phyloP scores from a whole-genome alignment of 192 early-diverging fungal species.

The Mortierella claussenii region DNA sequence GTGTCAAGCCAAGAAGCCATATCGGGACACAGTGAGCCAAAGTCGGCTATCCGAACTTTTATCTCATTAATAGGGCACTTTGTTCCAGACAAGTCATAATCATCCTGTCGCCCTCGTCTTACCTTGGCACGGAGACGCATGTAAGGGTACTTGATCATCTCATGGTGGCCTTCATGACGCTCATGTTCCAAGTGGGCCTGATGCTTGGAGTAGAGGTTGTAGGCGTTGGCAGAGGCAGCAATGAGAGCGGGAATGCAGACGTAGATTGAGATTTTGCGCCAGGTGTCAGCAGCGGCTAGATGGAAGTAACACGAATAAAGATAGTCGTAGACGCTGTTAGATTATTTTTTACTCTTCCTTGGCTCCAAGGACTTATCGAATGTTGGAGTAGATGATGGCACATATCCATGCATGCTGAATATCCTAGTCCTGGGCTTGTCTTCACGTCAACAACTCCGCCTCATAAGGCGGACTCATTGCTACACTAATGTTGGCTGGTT shows the following conservation, averaged over 20 bases:
- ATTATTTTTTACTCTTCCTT: too few species aligned
- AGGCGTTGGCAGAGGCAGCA: conserved; percentile 48
- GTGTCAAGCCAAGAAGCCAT: background rate
- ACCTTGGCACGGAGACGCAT: conserved; percentile 55
- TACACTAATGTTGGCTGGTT: too few species aligned
- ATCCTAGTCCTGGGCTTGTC: too few species aligned
- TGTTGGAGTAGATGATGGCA: too few species aligned
- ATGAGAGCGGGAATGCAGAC: conserved; percentile 48
- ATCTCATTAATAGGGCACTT: too few species aligned
- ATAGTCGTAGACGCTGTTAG: too few species aligned
- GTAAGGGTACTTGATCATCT: conserved; percentile 52
- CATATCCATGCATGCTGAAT: too few species aligned
- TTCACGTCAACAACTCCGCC: too few species aligned
- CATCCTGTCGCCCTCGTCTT: background rate
- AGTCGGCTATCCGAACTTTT: background rate
- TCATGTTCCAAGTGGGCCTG: conserved; percentile 55
- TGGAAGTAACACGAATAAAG: background rate
- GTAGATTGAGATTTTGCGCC: conserved; percentile 58
- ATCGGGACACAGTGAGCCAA: background rate
- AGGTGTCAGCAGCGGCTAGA: conserved; percentile 51
- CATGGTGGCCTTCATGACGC: conserved; percentile 51
- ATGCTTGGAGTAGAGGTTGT: conserved; percentile 52
- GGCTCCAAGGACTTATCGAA: too few species aligned
- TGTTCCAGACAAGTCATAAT: background rate
- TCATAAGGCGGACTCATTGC: too few species aligned